These are phyloP conservation scores for Heliamphora exappendiculata DNA, from an alignment of 148 eudicot genomes.

Conservation along the genomic window DNA sequence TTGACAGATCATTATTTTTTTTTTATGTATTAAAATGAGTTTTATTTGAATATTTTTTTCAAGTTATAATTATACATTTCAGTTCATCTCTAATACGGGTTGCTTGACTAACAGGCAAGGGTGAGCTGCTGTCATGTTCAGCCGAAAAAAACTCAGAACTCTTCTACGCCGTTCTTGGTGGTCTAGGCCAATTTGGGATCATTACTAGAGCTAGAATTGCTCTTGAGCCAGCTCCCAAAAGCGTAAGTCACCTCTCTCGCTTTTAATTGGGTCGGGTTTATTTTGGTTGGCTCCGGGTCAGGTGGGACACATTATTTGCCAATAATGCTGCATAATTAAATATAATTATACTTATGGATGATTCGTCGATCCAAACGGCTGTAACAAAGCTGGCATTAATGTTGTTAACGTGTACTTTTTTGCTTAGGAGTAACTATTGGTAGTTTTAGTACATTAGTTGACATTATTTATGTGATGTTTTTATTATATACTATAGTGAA, in stretches of 20 bases:
- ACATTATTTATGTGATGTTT: no score
- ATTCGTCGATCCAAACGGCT: constrained; percentile 24
- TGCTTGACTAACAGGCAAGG: constrained; percentile 50
- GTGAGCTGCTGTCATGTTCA: constrained; percentile 66
- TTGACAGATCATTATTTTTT: neutral
- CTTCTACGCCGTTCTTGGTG: constrained; percentile 78
- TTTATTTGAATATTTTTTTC: no score
- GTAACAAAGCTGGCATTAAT: constrained; percentile 26
- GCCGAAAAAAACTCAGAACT: constrained; percentile 49
- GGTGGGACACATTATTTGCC: neutral
- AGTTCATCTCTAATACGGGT: neutral
- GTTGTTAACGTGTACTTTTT: constrained; percentile 16
- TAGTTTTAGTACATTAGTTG: no score
- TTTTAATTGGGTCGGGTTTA: no score
- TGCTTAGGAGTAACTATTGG: no score
- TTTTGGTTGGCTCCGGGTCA: neutral
- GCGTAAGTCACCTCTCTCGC: constrained; percentile 33
- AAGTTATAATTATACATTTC: neutral
- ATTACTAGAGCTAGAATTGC: constrained; percentile 87
- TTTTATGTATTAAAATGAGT: neutral
- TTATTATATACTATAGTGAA: no score
- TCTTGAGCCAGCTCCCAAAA: constrained; percentile 77
- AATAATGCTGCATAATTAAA: no score
- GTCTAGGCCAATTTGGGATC: constrained; percentile 91
- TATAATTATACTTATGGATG: no score